These are phyloP conservation scores for Pythium folliculosum DNA, from an alignment of 352 stramenopile species.

Conservation along the genomic window DNA sequence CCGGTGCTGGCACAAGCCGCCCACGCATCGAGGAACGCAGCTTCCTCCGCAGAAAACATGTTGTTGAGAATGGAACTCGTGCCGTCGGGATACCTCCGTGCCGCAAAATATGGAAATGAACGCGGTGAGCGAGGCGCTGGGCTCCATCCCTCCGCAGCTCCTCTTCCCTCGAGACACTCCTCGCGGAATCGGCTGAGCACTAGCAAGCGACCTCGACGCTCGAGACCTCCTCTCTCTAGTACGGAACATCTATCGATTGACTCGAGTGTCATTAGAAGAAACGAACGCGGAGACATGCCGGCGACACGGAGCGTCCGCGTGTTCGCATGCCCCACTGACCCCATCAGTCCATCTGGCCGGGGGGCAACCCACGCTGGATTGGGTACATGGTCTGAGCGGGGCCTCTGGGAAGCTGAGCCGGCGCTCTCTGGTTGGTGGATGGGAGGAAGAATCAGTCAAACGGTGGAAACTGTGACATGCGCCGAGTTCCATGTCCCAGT, in stretches of 20 bases:
- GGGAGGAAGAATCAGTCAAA: neutral
- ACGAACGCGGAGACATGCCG: neutral
- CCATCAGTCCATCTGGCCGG: neutral
- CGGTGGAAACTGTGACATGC: neutral
- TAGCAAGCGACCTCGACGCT: neutral
- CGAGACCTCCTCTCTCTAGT: neutral
- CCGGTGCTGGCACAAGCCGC: neutral
- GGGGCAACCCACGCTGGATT: neutral
- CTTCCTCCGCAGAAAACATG: neutral
- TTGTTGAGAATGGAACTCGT: no score
- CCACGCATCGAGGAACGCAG: conserved; percentile 8
- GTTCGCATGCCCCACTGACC: neutral
- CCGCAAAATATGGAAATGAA: neutral
- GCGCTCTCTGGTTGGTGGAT: neutral
- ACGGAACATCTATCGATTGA: neutral
- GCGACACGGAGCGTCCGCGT: neutral
- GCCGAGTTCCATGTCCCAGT: neutral
- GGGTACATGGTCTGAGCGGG: neutral
- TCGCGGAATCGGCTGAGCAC: neutral
- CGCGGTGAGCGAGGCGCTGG: neutral
- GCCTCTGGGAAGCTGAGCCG: neutral
- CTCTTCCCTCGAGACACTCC: neutral
- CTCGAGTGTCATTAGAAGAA: neutral
- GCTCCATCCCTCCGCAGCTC: neutral
- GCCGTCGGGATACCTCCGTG: no score